Conservation (phyloP, 1,284 basidiomycete species). For the Tetrapyrgos nigripes region DNA sequence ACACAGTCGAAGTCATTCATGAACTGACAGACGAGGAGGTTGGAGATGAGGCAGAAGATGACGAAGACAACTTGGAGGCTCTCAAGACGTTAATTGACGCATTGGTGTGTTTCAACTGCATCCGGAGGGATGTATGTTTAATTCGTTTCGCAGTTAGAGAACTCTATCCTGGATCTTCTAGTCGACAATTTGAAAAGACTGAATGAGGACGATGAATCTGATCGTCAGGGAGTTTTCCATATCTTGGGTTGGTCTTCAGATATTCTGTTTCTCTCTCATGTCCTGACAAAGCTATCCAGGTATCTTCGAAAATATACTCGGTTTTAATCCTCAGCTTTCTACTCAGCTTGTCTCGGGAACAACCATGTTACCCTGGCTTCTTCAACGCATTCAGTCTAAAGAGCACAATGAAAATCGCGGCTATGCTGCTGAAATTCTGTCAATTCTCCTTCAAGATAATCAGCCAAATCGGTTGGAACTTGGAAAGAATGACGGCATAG, state of each 20-base stretch:
- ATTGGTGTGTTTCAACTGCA: slow-evolving; percentile 59
- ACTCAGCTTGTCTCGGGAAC: slow-evolving; percentile 77
- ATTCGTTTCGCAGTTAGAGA: slow-evolving; percentile 62
- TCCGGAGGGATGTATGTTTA: not conserved
- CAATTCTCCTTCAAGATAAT: slow-evolving; percentile 86
- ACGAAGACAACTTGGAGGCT: slow-evolving; percentile 72
- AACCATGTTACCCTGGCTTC: slow-evolving; percentile 78
- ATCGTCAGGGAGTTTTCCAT: slow-evolving; percentile 90
- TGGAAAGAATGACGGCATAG: slow-evolving; percentile 80
- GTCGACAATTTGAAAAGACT: slow-evolving; percentile 89
- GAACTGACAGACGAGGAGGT: slow-evolving; percentile 98
- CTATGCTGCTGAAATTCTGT: slow-evolving; percentile 88
- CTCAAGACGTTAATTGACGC: slow-evolving; percentile 78
- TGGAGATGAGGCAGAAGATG: slow-evolving; percentile 76
- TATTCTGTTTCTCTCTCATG: slow-evolving; percentile 12
- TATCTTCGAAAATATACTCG: slow-evolving; percentile 92
- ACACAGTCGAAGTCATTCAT: slow-evolving; percentile 89
- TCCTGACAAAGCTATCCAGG: slow-evolving; percentile 49
- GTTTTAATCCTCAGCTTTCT: slow-evolving; percentile 82
- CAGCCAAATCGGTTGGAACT: slow-evolving; percentile 68
- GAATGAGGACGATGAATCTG: slow-evolving; percentile 86
- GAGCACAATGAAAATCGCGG: slow-evolving; percentile 85
- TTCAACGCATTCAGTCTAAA: slow-evolving; percentile 79
- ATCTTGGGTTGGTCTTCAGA: slow-evolving; percentile 68
- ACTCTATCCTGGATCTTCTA: slow-evolving; percentile 87